phyloP scores from a whole-genome alignment of 2,329 filamentous ascomycete genomes.

The Cercospora sp. region DNA sequence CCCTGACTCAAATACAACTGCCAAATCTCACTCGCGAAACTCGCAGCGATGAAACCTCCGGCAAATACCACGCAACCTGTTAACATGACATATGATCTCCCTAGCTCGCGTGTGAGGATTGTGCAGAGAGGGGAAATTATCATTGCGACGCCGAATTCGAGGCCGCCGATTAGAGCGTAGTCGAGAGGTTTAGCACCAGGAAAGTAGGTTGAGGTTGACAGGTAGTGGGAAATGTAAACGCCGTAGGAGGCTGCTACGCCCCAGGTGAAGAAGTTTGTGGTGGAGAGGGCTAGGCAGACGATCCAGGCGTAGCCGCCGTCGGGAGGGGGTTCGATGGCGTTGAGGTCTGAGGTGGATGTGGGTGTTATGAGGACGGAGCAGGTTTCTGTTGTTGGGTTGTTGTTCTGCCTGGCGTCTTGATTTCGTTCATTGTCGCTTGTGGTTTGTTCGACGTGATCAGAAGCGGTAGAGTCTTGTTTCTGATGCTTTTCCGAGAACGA shows the following conservation, averaged over 20 bases:
- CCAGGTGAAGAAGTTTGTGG: constrained; percentile 40
- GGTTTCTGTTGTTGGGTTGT: neutral
- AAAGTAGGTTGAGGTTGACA: constrained; percentile 36
- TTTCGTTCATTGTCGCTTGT: neutral
- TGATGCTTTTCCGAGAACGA: neutral
- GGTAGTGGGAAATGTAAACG: constrained; percentile 49
- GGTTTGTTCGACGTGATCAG: neutral
- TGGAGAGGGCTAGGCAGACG: constrained; percentile 32
- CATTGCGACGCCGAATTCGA: constrained; percentile 43
- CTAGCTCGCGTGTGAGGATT: constrained; percentile 32
- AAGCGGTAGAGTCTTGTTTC: neutral
- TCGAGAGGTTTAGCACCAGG: constrained; percentile 41
- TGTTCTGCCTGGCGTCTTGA: neutral
- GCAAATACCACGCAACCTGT: constrained; percentile 40
- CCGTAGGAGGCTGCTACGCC: constrained; percentile 42
- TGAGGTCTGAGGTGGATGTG: neutral
- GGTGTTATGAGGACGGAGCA: constrained; percentile 4
- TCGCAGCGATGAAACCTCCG: constrained; percentile 42
- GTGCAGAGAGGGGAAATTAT: constrained; percentile 41
- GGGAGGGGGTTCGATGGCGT: constrained; percentile 23
- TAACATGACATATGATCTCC: constrained; percentile 37
- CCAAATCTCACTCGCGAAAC: constrained; percentile 43
- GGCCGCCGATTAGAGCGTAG: constrained; percentile 46
- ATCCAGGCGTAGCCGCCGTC: constrained; percentile 45
- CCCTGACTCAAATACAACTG: constrained; percentile 48